phyloP scores from a whole-genome alignment of 2,329 filamentous ascomycete genomes.

The Sclerotinia trifoliorum region DNA sequence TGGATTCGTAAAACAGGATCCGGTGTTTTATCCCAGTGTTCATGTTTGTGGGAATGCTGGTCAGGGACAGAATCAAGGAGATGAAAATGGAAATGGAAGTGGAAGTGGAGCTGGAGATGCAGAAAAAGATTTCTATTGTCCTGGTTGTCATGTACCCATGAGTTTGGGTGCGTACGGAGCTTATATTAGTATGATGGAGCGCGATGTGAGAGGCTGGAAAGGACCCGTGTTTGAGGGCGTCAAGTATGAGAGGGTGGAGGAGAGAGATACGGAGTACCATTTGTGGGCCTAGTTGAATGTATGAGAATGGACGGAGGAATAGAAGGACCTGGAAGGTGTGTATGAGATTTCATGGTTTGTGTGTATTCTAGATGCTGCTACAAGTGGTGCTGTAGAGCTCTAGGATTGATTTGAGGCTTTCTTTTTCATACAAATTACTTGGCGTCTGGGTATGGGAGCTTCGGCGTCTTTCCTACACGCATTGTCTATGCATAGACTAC shows the following conservation, averaged over 20 bases:
- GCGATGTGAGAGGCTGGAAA: not conserved
- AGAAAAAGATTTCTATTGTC: conserved; percentile 9
- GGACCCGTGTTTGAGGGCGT: conserved; percentile 7
- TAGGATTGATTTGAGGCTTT: not conserved
- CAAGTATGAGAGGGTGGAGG: not conserved
- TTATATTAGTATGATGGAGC: conserved; percentile 13
- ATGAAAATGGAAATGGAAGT: too few species aligned
- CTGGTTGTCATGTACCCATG: conserved; percentile 11
- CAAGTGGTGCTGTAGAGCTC: not conserved
- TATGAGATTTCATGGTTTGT: not conserved
- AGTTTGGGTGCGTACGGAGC: conserved; percentile 1
- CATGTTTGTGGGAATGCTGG: not conserved
- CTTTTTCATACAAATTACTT: not conserved
- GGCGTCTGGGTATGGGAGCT: not conserved
- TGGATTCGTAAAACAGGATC: not conserved
- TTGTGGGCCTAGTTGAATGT: not conserved
- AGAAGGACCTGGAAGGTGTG: not conserved
- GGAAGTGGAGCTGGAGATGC: too few species aligned
- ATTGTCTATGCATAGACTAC: not conserved
- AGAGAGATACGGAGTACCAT: not conserved
- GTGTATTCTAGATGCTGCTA: not conserved
- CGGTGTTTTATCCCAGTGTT: not conserved
- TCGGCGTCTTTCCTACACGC: not conserved
- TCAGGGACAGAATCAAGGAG: too few species aligned
- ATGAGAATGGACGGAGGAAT: not conserved